Evolutionary conservation across 305 asterid genomes (phyloP).

Genomic region (Stenogyne calaminthoides): DNA sequence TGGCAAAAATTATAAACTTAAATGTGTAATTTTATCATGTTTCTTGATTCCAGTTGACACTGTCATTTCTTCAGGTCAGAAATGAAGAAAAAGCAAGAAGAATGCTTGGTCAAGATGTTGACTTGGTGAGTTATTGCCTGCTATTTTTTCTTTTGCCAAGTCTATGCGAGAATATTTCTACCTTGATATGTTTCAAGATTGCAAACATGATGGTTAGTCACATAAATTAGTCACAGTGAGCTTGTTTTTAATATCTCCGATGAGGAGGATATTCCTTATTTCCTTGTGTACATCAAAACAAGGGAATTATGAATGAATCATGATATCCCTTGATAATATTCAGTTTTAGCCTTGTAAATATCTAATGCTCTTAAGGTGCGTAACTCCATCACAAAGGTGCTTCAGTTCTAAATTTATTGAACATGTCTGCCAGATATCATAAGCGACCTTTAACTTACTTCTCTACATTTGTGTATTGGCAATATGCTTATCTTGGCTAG

Average conservation of each 20-base stretch:
- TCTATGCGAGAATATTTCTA: background rate
- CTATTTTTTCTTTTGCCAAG: background rate
- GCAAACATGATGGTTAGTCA: background rate
- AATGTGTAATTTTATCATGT: constrained; percentile 10
- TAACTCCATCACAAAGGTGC: background rate
- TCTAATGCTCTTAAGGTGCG: background rate
- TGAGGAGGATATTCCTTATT: background rate
- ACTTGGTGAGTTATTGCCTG: constrained; percentile 58
- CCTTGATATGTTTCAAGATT: background rate
- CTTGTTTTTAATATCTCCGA: background rate
- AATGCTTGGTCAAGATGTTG: constrained; percentile 88
- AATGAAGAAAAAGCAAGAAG: constrained; percentile 91
- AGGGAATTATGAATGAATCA: background rate
- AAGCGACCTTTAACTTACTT: background rate
- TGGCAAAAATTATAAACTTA: background rate
- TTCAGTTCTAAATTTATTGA: background rate
- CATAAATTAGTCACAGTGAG: background rate
- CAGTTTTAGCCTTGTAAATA: background rate
- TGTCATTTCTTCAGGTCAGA: constrained; percentile 61
- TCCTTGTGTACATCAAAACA: background rate
- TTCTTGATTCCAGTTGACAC: constrained; percentile 18
- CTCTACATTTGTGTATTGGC: background rate
- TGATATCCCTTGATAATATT: background rate
- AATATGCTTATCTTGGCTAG: background rate
- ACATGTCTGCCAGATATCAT: background rate